Conservation (phyloP, 108 stramenopile genomes). For the Mediolabrus comicus region DNA sequence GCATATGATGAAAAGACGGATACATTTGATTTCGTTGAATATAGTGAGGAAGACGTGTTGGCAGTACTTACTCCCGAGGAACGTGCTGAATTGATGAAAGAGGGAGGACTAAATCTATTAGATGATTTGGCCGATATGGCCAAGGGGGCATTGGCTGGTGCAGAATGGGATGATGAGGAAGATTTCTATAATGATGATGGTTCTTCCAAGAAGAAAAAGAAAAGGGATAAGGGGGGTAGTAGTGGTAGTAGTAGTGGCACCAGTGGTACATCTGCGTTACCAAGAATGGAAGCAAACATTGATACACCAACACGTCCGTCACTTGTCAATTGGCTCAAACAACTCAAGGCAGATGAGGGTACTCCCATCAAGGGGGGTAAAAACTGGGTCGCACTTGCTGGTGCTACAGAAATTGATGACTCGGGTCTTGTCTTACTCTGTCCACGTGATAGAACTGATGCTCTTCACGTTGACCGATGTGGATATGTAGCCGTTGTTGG, state of each 20-base stretch:
- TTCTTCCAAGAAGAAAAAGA: slow-evolving; percentile 10
- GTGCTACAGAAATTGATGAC: slow-evolving; percentile 78
- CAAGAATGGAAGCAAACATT: slow-evolving; percentile 30
- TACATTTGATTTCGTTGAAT: slow-evolving; percentile 53
- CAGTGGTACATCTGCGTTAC: not conserved
- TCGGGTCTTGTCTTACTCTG: slow-evolving; percentile 73
- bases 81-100: slow-evolving; percentile 45
- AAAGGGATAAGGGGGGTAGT: not conserved
- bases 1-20: slow-evolving; percentile 58
- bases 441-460: slow-evolving; percentile 53
- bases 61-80: slow-evolving; percentile 70
- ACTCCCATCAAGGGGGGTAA: slow-evolving; percentile 78
- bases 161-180: slow-evolving; percentile 29
- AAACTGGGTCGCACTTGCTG: slow-evolving; percentile 77
- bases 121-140: slow-evolving; percentile 31
- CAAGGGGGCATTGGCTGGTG: slow-evolving; percentile 16
- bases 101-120: slow-evolving; percentile 29
- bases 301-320: slow-evolving; percentile 55
- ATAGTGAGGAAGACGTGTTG: slow-evolving; percentile 66
- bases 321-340: slow-evolving; percentile 75
- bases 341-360: slow-evolving; percentile 62
- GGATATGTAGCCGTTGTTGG: slow-evolving; percentile 76
- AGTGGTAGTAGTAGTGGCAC: not conserved
- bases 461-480: slow-evolving; percentile 56
- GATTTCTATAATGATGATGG: slow-evolving; percentile 1